phyloP scores from a whole-genome alignment of 2,329 filamentous ascomycete species.

The Trichophyton schoenleinii region DNA sequence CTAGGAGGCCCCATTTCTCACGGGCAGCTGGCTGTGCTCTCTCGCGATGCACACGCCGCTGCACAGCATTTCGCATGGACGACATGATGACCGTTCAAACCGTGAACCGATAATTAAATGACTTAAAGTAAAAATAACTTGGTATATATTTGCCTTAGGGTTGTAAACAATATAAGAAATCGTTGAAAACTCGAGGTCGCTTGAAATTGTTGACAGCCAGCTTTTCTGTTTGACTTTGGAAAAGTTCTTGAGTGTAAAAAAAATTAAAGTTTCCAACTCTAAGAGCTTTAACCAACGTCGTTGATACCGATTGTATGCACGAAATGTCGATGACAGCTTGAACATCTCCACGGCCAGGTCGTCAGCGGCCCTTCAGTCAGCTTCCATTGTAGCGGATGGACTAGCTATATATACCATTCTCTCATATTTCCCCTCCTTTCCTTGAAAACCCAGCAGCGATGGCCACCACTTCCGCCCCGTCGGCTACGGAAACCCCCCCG shows the following conservation, averaged over 20 bases:
- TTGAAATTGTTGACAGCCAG: not conserved
- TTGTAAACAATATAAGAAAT: not conserved
- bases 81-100: constrained; percentile 33
- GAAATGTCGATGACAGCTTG: not conserved
- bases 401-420: not conserved
- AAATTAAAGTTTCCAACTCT: not conserved
- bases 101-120: not conserved
- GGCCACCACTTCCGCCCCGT: constrained; percentile 13
- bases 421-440: not conserved
- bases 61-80: constrained; percentile 50
- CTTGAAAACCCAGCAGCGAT: constrained; percentile 8
- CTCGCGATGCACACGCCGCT: constrained; percentile 78
- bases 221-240: not conserved
- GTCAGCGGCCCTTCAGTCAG: not conserved
- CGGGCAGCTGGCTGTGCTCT: constrained; percentile 76
- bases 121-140: not conserved
- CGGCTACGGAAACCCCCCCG: constrained; percentile 14
- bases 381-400: not conserved
- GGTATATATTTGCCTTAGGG: not conserved
- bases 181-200: not conserved
- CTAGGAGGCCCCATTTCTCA: constrained; percentile 75
- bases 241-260: not conserved
- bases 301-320: not conserved
- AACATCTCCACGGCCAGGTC: not conserved
- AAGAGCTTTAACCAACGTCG: not conserved